phyloP scores from a whole-genome alignment of 169 alveolate genomes.

The Eimeria falciformis region DNA sequence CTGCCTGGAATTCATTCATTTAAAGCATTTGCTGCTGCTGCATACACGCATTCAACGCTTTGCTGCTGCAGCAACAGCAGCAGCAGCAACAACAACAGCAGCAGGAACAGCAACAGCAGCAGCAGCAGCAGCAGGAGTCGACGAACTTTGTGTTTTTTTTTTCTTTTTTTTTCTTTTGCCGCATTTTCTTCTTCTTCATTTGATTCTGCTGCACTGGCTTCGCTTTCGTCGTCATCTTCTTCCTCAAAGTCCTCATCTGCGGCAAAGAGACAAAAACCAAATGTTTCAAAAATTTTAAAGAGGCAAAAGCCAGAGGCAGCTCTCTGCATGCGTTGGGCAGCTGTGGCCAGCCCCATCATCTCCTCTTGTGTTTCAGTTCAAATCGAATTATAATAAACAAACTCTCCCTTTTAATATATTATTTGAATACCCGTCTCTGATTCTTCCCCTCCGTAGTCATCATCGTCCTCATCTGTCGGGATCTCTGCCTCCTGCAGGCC shows the following conservation, averaged over 20 bases:
- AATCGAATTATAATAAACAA: not conserved
- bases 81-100: not conserved
- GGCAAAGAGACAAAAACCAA: not conserved
- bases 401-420: not conserved
- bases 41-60: not conserved
- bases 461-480: slow-evolving; percentile 77
- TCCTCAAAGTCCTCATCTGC: slow-evolving; percentile 74
- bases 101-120: not conserved
- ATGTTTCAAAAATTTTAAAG: not conserved
- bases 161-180: not conserved
- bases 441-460: slow-evolving; percentile 70
- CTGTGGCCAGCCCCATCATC: not conserved
- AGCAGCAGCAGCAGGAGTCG: not conserved
- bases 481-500: slow-evolving; percentile 74
- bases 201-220: slow-evolving; percentile 61
- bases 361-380: not conserved
- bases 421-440: slow-evolving; percentile 54
- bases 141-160: not conserved
- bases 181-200: slow-evolving; percentile 74
- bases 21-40: not conserved
- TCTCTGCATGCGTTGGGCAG: not conserved
- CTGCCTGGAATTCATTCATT: not conserved
- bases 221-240: slow-evolving; percentile 69
- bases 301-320: not conserved
- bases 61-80: not conserved